A percentile compares a stretch with the other conserved stretches of the same genome.
phyloP scores from a whole-genome alignment of 176 grass and related monocot genomes.

The Phyllostachys edulis region DNA sequence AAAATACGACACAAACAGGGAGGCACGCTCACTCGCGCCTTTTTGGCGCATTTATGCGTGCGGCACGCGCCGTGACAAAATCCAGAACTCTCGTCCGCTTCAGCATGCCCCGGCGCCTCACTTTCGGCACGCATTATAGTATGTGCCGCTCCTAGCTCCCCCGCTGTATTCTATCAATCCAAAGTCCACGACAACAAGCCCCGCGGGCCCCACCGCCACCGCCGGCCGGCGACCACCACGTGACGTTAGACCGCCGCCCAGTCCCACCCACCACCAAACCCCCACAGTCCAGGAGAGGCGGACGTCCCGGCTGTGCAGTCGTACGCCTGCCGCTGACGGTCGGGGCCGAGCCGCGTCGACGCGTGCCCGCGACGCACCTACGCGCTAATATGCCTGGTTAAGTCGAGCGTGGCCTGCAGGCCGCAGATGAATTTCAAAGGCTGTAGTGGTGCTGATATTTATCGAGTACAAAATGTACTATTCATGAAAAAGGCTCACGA shows the following conservation, averaged over 20 bases:
- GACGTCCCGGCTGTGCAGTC: neutral
- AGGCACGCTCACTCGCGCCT: neutral
- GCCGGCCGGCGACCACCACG: constrained; percentile 45
- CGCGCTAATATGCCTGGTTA: constrained; percentile 4
- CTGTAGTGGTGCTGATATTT: neutral
- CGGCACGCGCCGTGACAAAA: constrained; percentile 27
- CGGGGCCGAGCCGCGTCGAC: constrained; percentile 17
- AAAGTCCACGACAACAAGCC: constrained; percentile 36
- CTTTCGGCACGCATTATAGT: constrained; percentile 51
- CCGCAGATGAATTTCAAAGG: constrained; percentile 13
- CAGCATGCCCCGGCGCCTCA: neutral
- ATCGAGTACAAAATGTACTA: neutral
- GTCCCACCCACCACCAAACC: constrained; percentile 34
- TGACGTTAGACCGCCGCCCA: constrained; percentile 46
- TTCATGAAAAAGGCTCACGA: neutral
- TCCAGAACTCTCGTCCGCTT: neutral
- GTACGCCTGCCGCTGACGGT: neutral
- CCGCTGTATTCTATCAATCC: no score
- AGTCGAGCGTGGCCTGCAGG: neutral
- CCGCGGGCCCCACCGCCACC: constrained; percentile 36
- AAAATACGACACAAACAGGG: neutral
- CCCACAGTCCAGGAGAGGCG: neutral
- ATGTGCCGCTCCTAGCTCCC: neutral
- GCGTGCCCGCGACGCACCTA: constrained; percentile 8
- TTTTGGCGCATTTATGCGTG: constrained; percentile 1